A percentile compares a stretch with the other conserved stretches of the same genome.
phyloP scores from a whole-genome alignment of 139 green algal genomes.

The Asterochloris sp. region DNA sequence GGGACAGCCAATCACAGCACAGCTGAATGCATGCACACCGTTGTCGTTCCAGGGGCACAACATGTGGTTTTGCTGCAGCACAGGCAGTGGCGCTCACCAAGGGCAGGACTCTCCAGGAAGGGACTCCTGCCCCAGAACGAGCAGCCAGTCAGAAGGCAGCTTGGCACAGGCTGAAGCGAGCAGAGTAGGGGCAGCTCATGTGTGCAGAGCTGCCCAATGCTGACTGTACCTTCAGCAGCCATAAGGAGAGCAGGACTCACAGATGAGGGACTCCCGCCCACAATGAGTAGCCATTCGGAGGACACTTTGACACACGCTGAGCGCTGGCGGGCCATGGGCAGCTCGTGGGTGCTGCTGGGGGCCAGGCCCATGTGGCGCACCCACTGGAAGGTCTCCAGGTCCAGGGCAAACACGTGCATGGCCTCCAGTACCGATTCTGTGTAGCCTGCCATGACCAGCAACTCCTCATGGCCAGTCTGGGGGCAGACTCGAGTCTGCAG shows the following conservation, averaged over 20 bases:
- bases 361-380: background rate
- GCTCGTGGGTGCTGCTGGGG: background rate
- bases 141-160: too few species aligned
- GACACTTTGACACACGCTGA: background rate
- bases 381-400: constrained; percentile 23
- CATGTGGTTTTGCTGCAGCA: too few species aligned
- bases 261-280: constrained; percentile 8
- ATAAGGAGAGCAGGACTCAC: background rate
- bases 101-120: too few species aligned
- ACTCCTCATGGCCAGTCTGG: constrained; percentile 17
- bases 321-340: constrained; percentile 23
- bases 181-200: background rate
- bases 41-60: too few species aligned
- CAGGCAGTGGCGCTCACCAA: too few species aligned
- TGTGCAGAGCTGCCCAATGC: too few species aligned
- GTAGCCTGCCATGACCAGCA: constrained; percentile 27
- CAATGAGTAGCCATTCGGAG: constrained; percentile 20
- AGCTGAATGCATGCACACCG: too few species aligned
- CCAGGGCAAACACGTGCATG: constrained; percentile 23
- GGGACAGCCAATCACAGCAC: too few species aligned
- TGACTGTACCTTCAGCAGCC: background rate
- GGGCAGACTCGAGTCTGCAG: constrained; percentile 14
- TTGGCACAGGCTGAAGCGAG: too few species aligned
- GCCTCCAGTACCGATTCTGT: background rate
- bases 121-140: too few species aligned